Evolutionary conservation across 148 eudicot species (phyloP), one percentile per base, ranked within the genome.

Genomic region (Amaranthus cruentus): DNA sequence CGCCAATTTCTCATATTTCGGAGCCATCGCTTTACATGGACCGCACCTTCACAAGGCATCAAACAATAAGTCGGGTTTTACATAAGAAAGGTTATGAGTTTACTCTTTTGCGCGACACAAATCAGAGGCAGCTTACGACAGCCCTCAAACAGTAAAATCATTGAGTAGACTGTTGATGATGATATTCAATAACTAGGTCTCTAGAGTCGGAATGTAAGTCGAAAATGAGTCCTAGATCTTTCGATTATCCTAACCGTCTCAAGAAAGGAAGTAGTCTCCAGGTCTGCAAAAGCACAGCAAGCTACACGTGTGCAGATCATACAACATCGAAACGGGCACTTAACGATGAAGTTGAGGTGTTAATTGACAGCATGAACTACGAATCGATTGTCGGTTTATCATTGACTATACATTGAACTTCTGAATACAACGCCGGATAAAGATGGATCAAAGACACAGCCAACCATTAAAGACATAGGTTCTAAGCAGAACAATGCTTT

Each of bases 11-110:
- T 94, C 64, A 71, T 5, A 88, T 68, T 90, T 90, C 8, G 98
- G 98, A 67, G 97, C 98, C 10, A 94, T 94, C 70, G 92, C 84
- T 84, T 94, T 94, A 70, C 98, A 94, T 18, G 98, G 97, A 47
- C 96, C 98, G 46, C 98, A 94, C 97, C 98, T 94, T 78, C 73
- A 76, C 55, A 67, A 28, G 2, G 55, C 73, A 54, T 28, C 6
- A 59, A 70, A 60, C 65, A 54, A 38, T 3, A 68, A 75, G 47
- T 75, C 56, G 70, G 66, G 56, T 55, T 12, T 56, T 6, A 42
- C 38, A 28, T 4, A 6, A 42, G 55, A 46, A 18, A 28, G 38
- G 18, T 43, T 4, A 21, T 11, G 21, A 9, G 43, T 1, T 11
- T 59, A 28, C 64, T 21, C 64, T 49, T 18, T 14, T 18, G 55